Percentiles rank a stretch among this genome's conserved stretches.
phyloP scores from a whole-genome alignment of 2,329 filamentous ascomycete genomes.

The Neopestalotiopsis sp. region DNA sequence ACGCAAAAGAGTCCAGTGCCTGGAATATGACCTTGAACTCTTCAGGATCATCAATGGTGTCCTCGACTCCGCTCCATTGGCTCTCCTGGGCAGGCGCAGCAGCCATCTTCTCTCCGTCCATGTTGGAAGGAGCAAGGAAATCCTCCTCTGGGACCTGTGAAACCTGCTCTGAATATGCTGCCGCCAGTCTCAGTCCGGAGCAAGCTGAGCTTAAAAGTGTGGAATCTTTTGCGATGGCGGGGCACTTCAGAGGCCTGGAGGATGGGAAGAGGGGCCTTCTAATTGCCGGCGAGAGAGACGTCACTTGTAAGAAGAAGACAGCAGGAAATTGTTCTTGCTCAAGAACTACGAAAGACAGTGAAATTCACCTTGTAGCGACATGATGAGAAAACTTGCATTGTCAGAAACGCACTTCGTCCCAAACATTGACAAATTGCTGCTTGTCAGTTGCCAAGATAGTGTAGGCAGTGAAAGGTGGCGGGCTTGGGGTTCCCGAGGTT shows the following conservation, averaged over 20 bases:
- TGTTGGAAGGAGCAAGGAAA: neutral
- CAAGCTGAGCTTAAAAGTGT: neutral
- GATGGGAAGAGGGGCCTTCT: neutral
- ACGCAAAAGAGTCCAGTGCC: constrained; percentile 90
- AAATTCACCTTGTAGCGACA: no score
- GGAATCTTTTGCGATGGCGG: neutral
- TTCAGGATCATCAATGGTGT: constrained; percentile 75
- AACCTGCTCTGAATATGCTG: neutral
- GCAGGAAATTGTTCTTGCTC: neutral
- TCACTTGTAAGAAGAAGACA: neutral
- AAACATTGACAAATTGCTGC: neutral
- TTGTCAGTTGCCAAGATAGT: neutral
- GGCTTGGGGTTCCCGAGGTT: neutral
- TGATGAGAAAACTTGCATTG: neutral
- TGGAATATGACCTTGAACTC: constrained; percentile 82
- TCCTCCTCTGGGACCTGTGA: neutral
- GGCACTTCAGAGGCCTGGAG: neutral
- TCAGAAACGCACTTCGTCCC: neutral
- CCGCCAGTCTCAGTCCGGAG: neutral
- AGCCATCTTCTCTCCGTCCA: constrained; percentile 23
- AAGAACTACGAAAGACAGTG: neutral
- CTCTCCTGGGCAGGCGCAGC: constrained; percentile 36
- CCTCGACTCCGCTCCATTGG: constrained; percentile 67
- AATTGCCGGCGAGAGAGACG: neutral
- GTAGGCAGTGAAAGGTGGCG: neutral